phyloP scores from a whole-genome alignment of 2,329 filamentous ascomycete genomes.

The Apiospora arundinis region DNA sequence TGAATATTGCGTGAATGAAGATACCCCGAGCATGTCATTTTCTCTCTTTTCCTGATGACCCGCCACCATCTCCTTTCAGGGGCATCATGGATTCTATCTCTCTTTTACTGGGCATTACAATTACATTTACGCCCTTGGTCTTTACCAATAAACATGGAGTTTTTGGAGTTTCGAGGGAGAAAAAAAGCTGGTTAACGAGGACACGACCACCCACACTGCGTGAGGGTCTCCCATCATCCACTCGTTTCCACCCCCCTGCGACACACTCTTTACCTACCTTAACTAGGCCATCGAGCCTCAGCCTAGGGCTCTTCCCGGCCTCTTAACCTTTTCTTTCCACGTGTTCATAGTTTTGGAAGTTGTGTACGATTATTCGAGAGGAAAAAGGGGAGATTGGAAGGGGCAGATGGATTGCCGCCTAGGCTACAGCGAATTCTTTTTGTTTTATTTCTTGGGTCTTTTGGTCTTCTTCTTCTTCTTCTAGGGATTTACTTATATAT shows the following conservation, averaged over 20 bases:
- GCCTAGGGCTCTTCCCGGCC: background rate
- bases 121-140: background rate
- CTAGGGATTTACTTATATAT: background rate
- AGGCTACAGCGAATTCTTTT: background rate
- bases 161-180: background rate
- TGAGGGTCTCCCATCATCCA: background rate
- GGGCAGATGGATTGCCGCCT: background rate
- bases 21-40: constrained; percentile 11
- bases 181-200: constrained; percentile 2
- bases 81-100: background rate
- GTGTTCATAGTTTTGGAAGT: background rate
- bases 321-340: background rate
- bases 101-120: background rate
- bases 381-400: background rate
- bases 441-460: background rate
- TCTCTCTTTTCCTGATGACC: background rate
- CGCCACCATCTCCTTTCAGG: background rate
- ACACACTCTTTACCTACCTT: background rate
- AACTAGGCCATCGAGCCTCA: background rate
- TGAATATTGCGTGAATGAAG: constrained; percentile 11
- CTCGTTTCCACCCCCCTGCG: background rate
- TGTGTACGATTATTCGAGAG: background rate
- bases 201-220: background rate
- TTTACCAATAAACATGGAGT: background rate
- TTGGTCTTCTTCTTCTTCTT: background rate